Base-by-base conservation (phyloP, 108 stramenopile genomes). In the Cyclotella kingstonii region DNA sequence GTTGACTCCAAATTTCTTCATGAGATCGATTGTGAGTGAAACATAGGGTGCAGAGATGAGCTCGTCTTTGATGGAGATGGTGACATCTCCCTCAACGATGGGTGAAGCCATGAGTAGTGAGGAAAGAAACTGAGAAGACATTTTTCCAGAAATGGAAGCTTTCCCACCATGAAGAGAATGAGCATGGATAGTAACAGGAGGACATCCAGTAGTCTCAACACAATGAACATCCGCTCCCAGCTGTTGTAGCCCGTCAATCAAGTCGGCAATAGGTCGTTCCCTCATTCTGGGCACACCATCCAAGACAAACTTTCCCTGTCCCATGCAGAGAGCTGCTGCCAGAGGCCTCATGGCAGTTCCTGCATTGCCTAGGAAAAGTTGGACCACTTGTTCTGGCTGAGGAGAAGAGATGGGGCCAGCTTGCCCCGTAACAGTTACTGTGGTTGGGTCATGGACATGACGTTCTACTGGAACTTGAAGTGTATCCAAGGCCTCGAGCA, bases 341-440 rank as follows among this genome's bases (percentile, higher is more conserved):
- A 98, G 73, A 4, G 97, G 97, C 61, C 96, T 60, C 95, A 98
- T 98, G 43, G 95, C 96, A 15, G 96, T 96, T 43, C 95, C 97
- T 8, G 95, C 95, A 71, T 96, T 96, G 19, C 95, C 95, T 31
- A 95, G 78, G 68, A 95, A 95, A 19, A 97, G 67, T n/a, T 89
- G 87, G 21, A 80, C 74, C 12, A 53, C 62, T 53, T 82, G 65
- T 6, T 92, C 80, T 1, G 51, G 77, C 21, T 49, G 46, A 22
- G 89, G 89, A 2, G 85, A 83, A 47, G 91, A 63, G 70, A 97
- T 90, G 2, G 96, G 84, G 15, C 95, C 95, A 25, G 67, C 86
- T 54, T 84, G 84, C 41, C 95, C 94, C 26, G 72, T 78, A 2
- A 92, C 86, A 17, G 67, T 76, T 7, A 95, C 93, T 5, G 83